Evolutionary conservation across 352 stramenopile species (phyloP), one percentile per base, ranked within the genome.

Genomic region (Phytophthora melonis): DNA sequence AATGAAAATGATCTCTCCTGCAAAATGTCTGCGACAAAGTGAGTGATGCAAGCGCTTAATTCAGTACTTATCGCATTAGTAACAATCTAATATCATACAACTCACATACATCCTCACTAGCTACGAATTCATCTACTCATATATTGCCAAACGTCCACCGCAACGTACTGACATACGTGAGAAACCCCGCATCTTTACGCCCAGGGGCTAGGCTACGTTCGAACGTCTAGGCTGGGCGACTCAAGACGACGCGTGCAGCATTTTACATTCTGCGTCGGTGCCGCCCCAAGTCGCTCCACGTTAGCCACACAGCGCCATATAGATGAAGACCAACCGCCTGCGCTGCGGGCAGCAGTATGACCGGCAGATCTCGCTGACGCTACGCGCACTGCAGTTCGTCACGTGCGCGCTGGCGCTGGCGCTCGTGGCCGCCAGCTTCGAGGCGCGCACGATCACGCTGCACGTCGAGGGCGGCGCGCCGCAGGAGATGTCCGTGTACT

Each of bases 381-480:
- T 92, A 66, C 87, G 87, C 32, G 72, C 66, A 16, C 72, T 92
- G 54, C 87, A 94, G 65, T 72, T 91, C 18, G 69, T 59, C 45
- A 80, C 79, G 43, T 82, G 75, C 16, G 54, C 72, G 16, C 63
- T 88, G 41, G 87, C 83, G 21, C 68, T 94, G n/a, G 75, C 68
- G 58, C 82, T 91, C 52, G 71, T 90, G 41, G 74, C 63, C 49
- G 72, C 66, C 55, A 81, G 83, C 65, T 94, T 92, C 69, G 69
- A 84, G 27, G 34, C 66, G 50, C 57, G 77, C 18, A 82, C 60
- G 18, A 36, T 88, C 14, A 60, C 63, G 0, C 47, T 89, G 36
- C 21, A 55, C 3, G 63, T 70, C 0, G 18, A 57, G 50, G 41
- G 21, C 56, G 74, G 67, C 18, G 50, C 64, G 3, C 1, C n/a